Evolutionary conservation across 73 alveolate species (phyloP).

Genomic region (Diophrys sp.): DNA sequence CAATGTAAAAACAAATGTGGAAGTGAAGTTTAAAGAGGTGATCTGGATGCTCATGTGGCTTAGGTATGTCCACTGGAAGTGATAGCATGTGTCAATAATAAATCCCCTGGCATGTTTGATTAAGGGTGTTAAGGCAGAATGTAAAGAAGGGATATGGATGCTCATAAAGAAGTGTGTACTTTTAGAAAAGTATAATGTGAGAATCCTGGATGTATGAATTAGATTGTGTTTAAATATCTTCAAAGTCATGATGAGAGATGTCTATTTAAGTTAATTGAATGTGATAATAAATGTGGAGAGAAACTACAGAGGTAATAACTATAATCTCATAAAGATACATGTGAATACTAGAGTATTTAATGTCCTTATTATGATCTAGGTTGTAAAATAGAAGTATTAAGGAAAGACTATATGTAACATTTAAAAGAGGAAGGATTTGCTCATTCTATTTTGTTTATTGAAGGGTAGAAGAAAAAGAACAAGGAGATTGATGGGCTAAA

Average conservation of each 20-base stretch:
- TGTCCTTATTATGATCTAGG: slow-evolving; percentile 82
- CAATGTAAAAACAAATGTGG: slow-evolving; percentile 73
- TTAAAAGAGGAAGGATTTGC: slow-evolving; percentile 55
- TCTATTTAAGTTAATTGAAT: slow-evolving; percentile 58
- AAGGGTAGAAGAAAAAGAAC: slow-evolving; percentile 58
- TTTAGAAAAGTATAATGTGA: slow-evolving; percentile 60
- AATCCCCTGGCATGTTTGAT: slow-evolving; percentile 51
- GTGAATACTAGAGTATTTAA: slow-evolving; percentile 54
- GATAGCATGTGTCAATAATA: slow-evolving; percentile 71
- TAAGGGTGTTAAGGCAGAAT: slow-evolving; percentile 69
- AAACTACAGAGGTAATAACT: slow-evolving; percentile 47
- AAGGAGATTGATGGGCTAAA: slow-evolving; percentile 59
- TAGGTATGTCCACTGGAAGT: slow-evolving; percentile 70
- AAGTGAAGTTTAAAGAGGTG: slow-evolving; percentile 67
- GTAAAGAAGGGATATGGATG: slow-evolving; percentile 73
- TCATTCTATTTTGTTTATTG: slow-evolving; percentile 62
- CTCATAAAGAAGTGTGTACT: slow-evolving; percentile 62
- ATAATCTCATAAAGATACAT: slow-evolving; percentile 51
- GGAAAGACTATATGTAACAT: slow-evolving; percentile 65
- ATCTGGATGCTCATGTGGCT: slow-evolving; percentile 61
- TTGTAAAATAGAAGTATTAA: slow-evolving; percentile 62
- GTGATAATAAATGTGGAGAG: slow-evolving; percentile 74
- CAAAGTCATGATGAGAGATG: slow-evolving; percentile 71
- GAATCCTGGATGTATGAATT: slow-evolving; percentile 50
- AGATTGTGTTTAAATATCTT: slow-evolving; percentile 51